Base-by-base conservation (phyloP, 2,329 filamentous ascomycete genomes). In the Fusarium sp. region DNA sequence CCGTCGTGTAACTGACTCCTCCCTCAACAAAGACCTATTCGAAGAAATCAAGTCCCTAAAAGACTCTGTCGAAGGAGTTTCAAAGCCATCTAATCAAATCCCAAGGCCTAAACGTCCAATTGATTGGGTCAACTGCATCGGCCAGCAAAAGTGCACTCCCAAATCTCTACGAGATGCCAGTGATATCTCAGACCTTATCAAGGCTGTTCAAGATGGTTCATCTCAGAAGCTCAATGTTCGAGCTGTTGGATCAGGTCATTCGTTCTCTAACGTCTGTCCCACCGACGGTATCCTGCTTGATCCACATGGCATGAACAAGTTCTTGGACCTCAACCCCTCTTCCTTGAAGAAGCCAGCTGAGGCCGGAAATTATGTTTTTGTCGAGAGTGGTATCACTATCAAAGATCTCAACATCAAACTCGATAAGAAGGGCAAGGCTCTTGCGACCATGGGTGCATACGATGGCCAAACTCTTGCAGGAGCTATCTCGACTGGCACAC, bases 241-340 rank as follows among this genome's bases (percentile, higher is more conserved):
- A 2, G 50, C 50, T 9, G 50, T 53, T 1, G 50, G 50, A 0
- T 53, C 50, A 1, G 50, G 50, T 1, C 50, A 53, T 26, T 53
- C 50, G 1, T 53, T 53, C 28, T 53, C 50, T 11, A 45, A 53
- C 2, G 18, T 53, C 17, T 53, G 50, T 9, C 50, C 50, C 1
- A 53, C 50, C 6, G 50, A 45, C 18, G 50, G 50, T 2, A 53
- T 53, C 2, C 17, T 53, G 4, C 50, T 53, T 8, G 50, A 53
- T 17, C 50, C 50, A 15, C 50, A 45, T 34, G 50, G 50, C 1
- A 53, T 53, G 50, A 53, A 53, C 4, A 45, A 45, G 10, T 33
- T 53, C 14, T 13, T 53, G 7, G 24, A 45, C 11, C 1, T 53
- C 3, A 18, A 26, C 11, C 6, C 50, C 33, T 20, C 28, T 5